phyloP scores from a whole-genome alignment of 164 flowering plant species.

The Santalum album region DNA sequence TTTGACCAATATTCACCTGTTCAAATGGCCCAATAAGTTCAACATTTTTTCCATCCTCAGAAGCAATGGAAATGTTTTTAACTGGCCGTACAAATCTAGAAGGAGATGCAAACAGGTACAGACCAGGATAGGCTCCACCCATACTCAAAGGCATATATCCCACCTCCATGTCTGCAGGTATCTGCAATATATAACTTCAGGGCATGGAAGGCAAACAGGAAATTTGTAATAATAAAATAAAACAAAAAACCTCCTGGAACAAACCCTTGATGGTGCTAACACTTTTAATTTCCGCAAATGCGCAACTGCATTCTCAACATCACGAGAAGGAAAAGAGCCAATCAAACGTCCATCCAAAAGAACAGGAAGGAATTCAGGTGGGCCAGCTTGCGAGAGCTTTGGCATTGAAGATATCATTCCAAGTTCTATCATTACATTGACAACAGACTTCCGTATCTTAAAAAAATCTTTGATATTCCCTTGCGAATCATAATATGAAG shows the following conservation, averaged over 20 bases:
- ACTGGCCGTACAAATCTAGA: slow-evolving; percentile 92
- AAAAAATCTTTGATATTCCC: slow-evolving; percentile 58
- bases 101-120: slow-evolving; percentile 76
- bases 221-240: neutral
- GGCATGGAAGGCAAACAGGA: neutral
- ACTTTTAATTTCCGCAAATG: slow-evolving; percentile 64
- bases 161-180: slow-evolving; percentile 89
- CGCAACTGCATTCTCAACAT: slow-evolving; percentile 52
- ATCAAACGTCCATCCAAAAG: slow-evolving; percentile 82
- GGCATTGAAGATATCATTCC: slow-evolving; percentile 77
- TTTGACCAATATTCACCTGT: slow-evolving; percentile 52
- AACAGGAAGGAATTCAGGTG: slow-evolving; percentile 64
- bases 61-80: slow-evolving; percentile 40
- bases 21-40: slow-evolving; percentile 97
- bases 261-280: slow-evolving; percentile 41
- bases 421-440: slow-evolving; percentile 38
- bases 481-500: slow-evolving; percentile 64
- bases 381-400: slow-evolving; percentile 64
- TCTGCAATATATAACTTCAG: slow-evolving; percentile 13
- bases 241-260: slow-evolving; percentile 11
- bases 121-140: slow-evolving; percentile 87
- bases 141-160: slow-evolving; percentile 80
- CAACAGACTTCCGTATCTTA: slow-evolving; percentile 38
- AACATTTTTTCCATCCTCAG: slow-evolving; percentile 33
- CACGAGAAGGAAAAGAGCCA: slow-evolving; percentile 47